A percentile compares a stretch with the other conserved stretches of the same genome.
These are phyloP conservation scores for Colletotrichum sublineola DNA, from an alignment of 2,329 filamentous ascomycete species.

Conservation along the genomic window DNA sequence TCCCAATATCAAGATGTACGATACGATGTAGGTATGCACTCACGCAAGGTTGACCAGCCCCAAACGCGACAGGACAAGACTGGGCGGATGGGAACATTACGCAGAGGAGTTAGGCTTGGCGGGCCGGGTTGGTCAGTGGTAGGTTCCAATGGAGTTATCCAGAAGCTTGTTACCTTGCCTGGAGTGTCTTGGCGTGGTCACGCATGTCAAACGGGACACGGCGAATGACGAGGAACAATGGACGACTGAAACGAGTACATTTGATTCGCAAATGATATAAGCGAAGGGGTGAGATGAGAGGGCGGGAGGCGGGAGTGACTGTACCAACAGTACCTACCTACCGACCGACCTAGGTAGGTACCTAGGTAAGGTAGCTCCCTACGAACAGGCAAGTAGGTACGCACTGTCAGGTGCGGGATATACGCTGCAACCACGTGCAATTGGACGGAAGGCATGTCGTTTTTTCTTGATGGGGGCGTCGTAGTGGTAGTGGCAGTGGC, in stretches of 20 bases:
- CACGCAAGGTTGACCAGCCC: not conserved
- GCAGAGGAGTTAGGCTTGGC: constrained; percentile 5
- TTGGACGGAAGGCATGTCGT: too few relatives aligned
- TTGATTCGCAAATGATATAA: not conserved
- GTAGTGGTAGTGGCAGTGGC: too few relatives aligned
- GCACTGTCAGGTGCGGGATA: too few relatives aligned
- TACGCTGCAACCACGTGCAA: too few relatives aligned
- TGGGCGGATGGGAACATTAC: not conserved
- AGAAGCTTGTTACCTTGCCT: constrained; percentile 15
- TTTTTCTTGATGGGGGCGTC: too few relatives aligned
- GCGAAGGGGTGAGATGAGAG: not conserved
- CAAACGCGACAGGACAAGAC: not conserved
- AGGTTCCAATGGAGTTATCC: constrained; percentile 19
- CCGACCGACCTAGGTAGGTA: not conserved
- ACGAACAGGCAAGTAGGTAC: too few relatives aligned
- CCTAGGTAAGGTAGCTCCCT: too few relatives aligned
- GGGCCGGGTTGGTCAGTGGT: constrained; percentile 10
- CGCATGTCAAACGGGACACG: not conserved
- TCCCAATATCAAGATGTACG: too few relatives aligned
- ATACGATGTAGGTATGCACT: not conserved
- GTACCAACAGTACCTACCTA: too few relatives aligned
- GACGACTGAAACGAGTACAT: not conserved
- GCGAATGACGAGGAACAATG: not conserved
- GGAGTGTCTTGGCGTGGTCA: not conserved
- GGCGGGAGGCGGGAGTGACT: not conserved